Base-by-base conservation (phyloP, 2,329 filamentous ascomycete genomes). In the Colletotrichum cereale region DNA sequence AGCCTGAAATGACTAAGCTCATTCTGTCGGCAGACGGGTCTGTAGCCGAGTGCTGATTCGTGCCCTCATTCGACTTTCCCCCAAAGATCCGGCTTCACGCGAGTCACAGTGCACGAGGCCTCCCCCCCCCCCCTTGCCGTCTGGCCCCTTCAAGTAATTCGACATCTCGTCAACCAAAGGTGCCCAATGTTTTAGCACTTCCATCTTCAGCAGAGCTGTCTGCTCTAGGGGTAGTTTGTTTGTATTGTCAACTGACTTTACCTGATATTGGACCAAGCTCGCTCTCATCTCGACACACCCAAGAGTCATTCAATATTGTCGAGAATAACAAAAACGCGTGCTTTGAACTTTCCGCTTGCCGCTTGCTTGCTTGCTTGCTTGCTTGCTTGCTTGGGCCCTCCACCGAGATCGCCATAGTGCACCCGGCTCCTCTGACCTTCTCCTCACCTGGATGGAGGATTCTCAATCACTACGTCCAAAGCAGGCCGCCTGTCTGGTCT, bases 401-500 rank as follows among this genome's bases (percentile, higher is more conserved):
- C 65, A 64, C 58, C 66, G 60, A 69, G 69, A 63, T 60, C 53
- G 69, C 69, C 69, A 53, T 58, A 60, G 69, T 52, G 69, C 69
- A 72, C 53, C 69, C 47, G 66, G 66, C 69, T 72, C 60, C 69
- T 64, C 60, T 56, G 42, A 72, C 67, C 67, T 56, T 61, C 69
- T 53, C 65, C 69, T 72, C 69, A 72, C 69, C 69, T 72, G 69
- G 69, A 72, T 72, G 69, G 69, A 72, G 69, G 69, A 72, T 72
- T 47, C 69, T 56, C 66, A 73, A 53, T 62, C 73, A 42, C 64
- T 66, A 52, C 67, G 73, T 50, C 74, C 75, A 67, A 78, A 78
- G 73, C 76, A 83, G 76, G 88, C 89, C 12, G 89, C 89, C 50
- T 92, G 90, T 79, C 82, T 91, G 48, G 88, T 86, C 71, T 93